Evolutionary conservation across 2,329 filamentous ascomycete species (phyloP).

Genomic region (Thelonectria rubi): DNA sequence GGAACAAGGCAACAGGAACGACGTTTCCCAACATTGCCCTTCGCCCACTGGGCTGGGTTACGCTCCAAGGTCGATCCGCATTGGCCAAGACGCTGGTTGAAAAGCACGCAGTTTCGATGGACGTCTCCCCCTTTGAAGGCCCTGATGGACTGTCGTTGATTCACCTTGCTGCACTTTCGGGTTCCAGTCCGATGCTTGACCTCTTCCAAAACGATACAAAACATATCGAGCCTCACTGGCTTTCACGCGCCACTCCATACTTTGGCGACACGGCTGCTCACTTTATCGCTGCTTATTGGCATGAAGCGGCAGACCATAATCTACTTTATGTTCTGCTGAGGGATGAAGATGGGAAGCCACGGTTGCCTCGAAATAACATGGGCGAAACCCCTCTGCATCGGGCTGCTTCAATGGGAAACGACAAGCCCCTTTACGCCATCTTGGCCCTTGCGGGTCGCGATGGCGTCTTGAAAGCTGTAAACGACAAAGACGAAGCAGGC

Average conservation of each 20-base stretch:
- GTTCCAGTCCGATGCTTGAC: background rate
- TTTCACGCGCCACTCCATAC: background rate
- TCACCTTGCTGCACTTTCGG: background rate
- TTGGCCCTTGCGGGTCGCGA: no score
- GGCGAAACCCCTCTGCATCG: conserved; percentile 4
- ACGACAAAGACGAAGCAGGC: background rate
- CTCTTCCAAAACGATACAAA: background rate
- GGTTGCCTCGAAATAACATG: background rate
- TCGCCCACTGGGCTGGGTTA: background rate
- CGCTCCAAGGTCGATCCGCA: background rate
- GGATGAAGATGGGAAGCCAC: background rate
- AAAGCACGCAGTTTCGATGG: background rate
- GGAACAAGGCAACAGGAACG: background rate
- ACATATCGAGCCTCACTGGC: background rate
- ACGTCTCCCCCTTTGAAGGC: background rate
- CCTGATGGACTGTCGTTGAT: background rate
- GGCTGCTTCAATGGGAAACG: background rate
- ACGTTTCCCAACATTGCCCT: background rate
- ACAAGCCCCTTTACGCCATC: background rate
- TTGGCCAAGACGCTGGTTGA: background rate
- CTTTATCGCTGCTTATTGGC: background rate
- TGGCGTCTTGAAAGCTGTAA: background rate
- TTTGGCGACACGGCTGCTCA: background rate
- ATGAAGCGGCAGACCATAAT: background rate
- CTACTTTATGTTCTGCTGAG: no score